These are phyloP conservation scores for Penicillium sp. DNA, from an alignment of 2,329 filamentous ascomycete genomes.

Conservation along the genomic window DNA sequence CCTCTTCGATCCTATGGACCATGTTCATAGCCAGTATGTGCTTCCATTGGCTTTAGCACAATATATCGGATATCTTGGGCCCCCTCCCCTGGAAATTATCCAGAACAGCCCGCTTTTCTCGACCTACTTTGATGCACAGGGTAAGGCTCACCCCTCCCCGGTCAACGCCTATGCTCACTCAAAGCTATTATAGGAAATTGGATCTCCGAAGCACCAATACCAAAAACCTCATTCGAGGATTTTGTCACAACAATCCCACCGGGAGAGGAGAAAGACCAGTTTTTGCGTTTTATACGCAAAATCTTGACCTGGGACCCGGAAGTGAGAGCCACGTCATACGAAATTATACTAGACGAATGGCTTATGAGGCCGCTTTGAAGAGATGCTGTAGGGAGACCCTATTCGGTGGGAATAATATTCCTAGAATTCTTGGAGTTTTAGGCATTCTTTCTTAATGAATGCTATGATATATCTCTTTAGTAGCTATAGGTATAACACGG, in stretches of 20 bases:
- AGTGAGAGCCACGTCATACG: conserved; percentile 1
- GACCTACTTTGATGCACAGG: neutral
- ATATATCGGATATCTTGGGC: neutral
- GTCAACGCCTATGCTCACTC: neutral
- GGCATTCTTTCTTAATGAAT: neutral
- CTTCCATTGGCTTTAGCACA: neutral
- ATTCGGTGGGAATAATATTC: neutral
- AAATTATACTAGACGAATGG: neutral
- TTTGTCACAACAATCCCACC: conserved; percentile 5
- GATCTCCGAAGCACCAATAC: neutral
- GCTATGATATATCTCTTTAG: neutral
- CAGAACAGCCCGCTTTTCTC: neutral
- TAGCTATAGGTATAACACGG: neutral
- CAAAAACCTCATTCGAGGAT: conserved; percentile 3
- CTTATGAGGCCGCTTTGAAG: neutral
- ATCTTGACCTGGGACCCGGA: conserved; percentile 3
- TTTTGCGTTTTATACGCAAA: conserved; percentile 3
- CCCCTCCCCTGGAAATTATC: neutral
- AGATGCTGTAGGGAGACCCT: neutral
- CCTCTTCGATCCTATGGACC: neutral
- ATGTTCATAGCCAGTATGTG: neutral
- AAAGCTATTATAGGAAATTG: neutral
- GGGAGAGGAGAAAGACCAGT: conserved; percentile 2
- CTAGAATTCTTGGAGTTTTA: neutral
- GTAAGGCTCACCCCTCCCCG: neutral